Conservation (phyloP, 1,284 basidiomycete species). For the Trichosporon coremiiforme region DNA sequence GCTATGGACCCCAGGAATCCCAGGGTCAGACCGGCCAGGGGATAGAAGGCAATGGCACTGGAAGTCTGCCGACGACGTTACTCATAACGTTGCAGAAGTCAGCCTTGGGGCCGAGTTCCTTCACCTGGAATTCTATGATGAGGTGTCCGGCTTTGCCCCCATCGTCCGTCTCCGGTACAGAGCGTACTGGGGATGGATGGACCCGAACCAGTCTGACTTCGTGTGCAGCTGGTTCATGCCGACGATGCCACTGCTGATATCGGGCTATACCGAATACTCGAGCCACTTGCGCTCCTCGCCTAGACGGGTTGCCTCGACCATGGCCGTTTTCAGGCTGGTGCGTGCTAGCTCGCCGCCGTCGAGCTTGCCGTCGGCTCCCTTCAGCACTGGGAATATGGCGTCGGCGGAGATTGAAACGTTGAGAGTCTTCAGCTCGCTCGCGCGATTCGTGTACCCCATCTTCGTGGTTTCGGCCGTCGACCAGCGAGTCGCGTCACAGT, state of each 20-base stretch:
- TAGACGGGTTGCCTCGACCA: background rate
- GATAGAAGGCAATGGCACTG: background rate
- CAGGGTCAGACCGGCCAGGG: background rate
- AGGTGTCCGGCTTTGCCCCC: background rate
- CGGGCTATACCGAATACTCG: background rate
- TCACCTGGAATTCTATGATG: background rate
- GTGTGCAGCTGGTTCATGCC: background rate
- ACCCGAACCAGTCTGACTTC: background rate
- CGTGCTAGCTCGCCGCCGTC: background rate
- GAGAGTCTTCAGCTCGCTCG: background rate
- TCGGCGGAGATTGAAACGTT: background rate
- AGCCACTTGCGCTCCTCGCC: background rate
- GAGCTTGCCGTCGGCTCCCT: background rate
- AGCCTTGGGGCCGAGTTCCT: background rate
- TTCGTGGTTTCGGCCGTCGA: background rate
- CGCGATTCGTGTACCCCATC: background rate
- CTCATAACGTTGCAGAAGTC: background rate
- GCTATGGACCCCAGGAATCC: background rate
- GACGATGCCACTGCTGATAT: background rate
- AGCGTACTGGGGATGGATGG: background rate
- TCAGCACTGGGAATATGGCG: background rate
- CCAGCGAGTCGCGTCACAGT: background rate
- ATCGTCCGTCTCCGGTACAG: background rate
- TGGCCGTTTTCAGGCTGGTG: background rate
- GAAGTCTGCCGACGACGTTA: background rate